Evolutionary conservation across 345 rosid species (phyloP), one percentile per base, ranked within the genome.

Genomic region (Mangifera indica): DNA sequence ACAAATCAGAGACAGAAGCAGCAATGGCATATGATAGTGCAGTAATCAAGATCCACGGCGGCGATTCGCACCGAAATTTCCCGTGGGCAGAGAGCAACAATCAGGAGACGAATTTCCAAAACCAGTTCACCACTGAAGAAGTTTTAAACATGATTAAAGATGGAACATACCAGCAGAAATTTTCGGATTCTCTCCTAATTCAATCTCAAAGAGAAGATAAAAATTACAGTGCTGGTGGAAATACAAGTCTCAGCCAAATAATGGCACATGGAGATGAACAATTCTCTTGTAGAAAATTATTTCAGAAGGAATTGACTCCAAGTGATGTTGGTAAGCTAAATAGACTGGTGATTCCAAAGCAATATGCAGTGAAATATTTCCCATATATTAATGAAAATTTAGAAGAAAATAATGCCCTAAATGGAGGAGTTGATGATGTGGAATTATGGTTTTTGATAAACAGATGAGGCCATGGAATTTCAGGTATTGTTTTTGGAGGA

Each of bases 241-340:
- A 6, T 37, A 7, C 25, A 4, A 72, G 57, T 55, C 72, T 73
- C 32, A 68, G 65, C 11, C 60, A 56, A 10, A 79, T 51, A 25
- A 24, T 68, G 63, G 64, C 66, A 37, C 75, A 72, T 15, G 76
- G 40, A 17, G 76, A 66, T 13, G 74, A 60, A 69, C 75, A 61
- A n/a, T 64, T 79, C 34, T 22, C 68, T 0, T 86, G 83, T 73
- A 75, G 75, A 52, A 77, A 70, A 64, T 84, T 93, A 15, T 93
- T 93, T 65, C 84, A 79, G 14, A 93, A 93, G 80, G 87, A 88
- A 58, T 77, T 93, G 21, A 93, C 97, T 2, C 94, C 97, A 0
- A 93, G 97, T 25, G 96, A 93, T 70, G 98, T 93, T 2, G 96
- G 98, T 1, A 89, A 87, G 56, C 93, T 94, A 5, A 94, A 94